A percentile compares a stretch with the other conserved stretches of the same genome.
These are phyloP conservation scores for Clausena lansium DNA, from an alignment of 345 rosid genomes.

Conservation along the genomic window DNA sequence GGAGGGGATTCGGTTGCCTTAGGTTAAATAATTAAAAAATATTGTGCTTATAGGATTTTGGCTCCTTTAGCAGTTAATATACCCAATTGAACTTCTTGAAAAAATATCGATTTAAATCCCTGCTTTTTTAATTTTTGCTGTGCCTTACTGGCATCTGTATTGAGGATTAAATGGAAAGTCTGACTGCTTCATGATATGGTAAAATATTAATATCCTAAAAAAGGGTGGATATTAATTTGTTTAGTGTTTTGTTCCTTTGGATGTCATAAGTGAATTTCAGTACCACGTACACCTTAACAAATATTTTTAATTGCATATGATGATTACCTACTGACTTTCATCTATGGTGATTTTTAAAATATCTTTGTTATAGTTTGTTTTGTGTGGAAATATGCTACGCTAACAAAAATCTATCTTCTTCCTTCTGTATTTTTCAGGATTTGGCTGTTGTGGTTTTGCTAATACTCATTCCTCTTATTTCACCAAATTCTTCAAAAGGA, in stretches of 20 bases:
- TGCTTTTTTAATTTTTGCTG: conserved; percentile 1
- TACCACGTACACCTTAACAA: neutral
- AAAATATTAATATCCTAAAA: neutral
- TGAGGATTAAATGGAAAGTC: conserved; percentile 10
- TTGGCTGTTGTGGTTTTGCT: conserved; percentile 97
- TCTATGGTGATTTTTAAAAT: neutral
- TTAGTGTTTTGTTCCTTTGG: neutral
- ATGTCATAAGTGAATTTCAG: neutral
- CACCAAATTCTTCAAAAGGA: conserved; percentile 98
- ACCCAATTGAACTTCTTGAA: conserved; percentile 6
- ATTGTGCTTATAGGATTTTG: conserved; percentile 17
- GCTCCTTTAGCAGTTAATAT: conserved; percentile 15
- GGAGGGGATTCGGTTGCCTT: too few relatives aligned
- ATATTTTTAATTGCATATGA: neutral
- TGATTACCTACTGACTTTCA: neutral
- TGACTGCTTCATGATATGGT: conserved; percentile 8
- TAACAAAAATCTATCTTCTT: conserved; percentile 1
- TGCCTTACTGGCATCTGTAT: conserved; percentile 3
- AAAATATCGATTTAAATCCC: neutral
- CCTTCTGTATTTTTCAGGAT: conserved; percentile 56
- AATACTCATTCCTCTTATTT: conserved; percentile 95
- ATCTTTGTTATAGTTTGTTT: conserved; percentile 3
- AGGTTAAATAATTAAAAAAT: neutral
- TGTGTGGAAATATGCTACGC: conserved; percentile 6
- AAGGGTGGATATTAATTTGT: neutral